Base-by-base conservation (phyloP, 371 early-diverging fungal species). In the Blyttiomyces sp. region DNA sequence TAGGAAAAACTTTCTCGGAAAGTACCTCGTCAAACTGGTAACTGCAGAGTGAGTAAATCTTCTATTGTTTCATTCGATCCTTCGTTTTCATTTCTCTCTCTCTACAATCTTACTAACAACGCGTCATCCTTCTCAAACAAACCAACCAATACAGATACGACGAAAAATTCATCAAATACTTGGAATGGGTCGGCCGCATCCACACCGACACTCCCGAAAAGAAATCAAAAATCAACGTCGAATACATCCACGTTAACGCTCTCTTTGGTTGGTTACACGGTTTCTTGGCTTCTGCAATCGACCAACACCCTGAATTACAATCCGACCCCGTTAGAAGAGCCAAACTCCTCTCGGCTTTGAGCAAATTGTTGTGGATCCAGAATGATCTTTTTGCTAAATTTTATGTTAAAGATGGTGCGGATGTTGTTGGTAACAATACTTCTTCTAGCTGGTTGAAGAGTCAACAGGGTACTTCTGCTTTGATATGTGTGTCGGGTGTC, bases 281-380 rank as follows among this genome's bases (percentile, higher is more conserved):
- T 1, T 78, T 84, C 23, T 61, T 92, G 39, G 79, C 83, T 2
- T 85, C 80, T 31, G 85, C 86, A 17, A 39, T 92, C 35, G 67
- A 81, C 30, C 17, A 26, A 1, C 43, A 48, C 24, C 59, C 62
- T 48, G 81, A 81, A 5, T 60, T 85, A 28, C 57, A 61, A 24
- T 77, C 81, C 49, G 50, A 50, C 21, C 69, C 87, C 59, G 86
- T 85, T 35, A 73, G 80, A 2, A 76, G 86, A 45, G 64, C 73
- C 45, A 73, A 75, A 35, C 85, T 85, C 26, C 74, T 89, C 19
- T 68, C 77, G 4, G 92, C 93, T 1, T 90, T 89, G 59, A 85
- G 81, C 74, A 92, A 92, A 77, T 74, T 92, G 34, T 76, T 92
- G 24, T 92, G 92, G 92, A 80, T 92, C 54, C 92, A 92, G 73